These are phyloP conservation scores for Coemansia sp. DNA, from an alignment of 192 early-diverging fungal species.

Conservation along the genomic window DNA sequence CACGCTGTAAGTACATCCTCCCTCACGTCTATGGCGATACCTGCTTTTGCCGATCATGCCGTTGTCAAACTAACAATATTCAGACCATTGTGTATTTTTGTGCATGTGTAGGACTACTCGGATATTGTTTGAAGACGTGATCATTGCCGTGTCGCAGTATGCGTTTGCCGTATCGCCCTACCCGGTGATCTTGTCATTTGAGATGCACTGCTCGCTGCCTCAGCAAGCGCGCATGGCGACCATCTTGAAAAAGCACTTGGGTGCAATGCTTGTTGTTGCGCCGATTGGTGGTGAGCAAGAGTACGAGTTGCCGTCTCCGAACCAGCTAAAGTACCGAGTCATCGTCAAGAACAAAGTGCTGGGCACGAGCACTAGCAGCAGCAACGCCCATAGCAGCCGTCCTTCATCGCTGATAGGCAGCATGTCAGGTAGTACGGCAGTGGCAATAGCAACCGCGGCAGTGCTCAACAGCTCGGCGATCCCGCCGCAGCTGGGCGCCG, in stretches of 20 bases:
- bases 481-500: not conserved
- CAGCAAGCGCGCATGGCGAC: conserved; percentile 79
- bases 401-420: conserved; percentile 18
- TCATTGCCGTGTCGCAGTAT: conserved; percentile 82
- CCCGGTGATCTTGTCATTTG: conserved; percentile 83
- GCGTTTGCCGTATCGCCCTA: conserved; percentile 83
- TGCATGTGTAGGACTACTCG: conserved; percentile 61
- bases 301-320: conserved; percentile 68
- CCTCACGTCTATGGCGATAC: not conserved
- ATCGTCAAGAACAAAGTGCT: conserved; percentile 74
- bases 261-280: conserved; percentile 63
- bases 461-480: not conserved
- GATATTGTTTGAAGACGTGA: conserved; percentile 81
- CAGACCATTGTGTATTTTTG: not conserved
- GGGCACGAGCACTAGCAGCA: conserved; percentile 6
- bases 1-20: conserved; percentile 64
- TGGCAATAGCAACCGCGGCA: not conserved
- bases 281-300: conserved; percentile 33
- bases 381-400: not conserved
- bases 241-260: conserved; percentile 70
- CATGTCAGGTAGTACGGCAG: not conserved
- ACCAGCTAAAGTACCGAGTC: conserved; percentile 68
- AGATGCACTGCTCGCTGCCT: conserved; percentile 75
- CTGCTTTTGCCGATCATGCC: not conserved
- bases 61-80: not conserved